Evolutionary conservation across 1,284 basidiomycete species (phyloP).

Genomic region (Heterobasidion annosum): DNA sequence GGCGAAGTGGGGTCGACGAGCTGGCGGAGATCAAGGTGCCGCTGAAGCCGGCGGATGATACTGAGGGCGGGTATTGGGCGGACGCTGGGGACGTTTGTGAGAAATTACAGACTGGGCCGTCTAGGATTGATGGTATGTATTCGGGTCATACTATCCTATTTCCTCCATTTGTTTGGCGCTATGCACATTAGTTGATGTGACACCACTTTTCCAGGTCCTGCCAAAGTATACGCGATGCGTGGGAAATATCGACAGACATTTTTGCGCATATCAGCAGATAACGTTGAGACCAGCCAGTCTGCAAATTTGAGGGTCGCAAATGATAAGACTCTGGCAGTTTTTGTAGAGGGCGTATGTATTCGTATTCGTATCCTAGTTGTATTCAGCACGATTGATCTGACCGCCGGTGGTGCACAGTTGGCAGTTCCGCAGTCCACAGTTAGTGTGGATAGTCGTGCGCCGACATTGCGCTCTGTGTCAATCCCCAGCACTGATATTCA

Average conservation of each 20-base stretch:
- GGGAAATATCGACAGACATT: constrained; percentile 65
- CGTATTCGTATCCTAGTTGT: constrained; percentile 2
- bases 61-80: constrained; percentile 55
- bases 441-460: too few relatives aligned
- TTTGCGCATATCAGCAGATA: constrained; percentile 45
- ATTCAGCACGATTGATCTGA: neutral
- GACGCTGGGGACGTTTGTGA: constrained; percentile 53
- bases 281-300: constrained; percentile 18
- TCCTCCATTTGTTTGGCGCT: neutral
- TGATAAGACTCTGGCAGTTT: constrained; percentile 22
- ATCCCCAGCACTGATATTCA: neutral
- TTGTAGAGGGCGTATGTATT: constrained; percentile 21
- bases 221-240: constrained; percentile 57
- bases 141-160: neutral
- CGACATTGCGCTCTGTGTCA: neutral
- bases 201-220: constrained; percentile 38
- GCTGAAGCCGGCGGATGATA: constrained; percentile 33
- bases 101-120: constrained; percentile 49
- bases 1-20: constrained; percentile 39
- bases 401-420: too few relatives aligned
- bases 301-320: constrained; percentile 22
- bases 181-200: too few relatives aligned
- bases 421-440: too few relatives aligned
- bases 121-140: constrained; percentile 56
- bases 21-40: constrained; percentile 59